Evolutionary conservation across 179 eudicot genomes (phyloP), one percentile per base, ranked within the genome.

Genomic region (Silene noctiflora): DNA sequence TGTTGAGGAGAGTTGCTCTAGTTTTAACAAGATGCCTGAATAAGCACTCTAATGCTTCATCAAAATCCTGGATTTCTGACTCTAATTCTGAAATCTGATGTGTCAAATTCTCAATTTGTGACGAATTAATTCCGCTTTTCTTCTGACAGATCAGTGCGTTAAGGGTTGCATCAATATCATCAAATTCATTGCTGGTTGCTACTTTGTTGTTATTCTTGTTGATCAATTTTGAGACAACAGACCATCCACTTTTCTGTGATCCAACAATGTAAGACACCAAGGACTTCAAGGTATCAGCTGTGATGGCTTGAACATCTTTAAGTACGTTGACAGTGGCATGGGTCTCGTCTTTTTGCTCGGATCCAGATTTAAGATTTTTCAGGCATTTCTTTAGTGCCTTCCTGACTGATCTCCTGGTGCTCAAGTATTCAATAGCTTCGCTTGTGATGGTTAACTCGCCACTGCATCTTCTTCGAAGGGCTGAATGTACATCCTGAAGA

Each of bases 1-100:
- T 78, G 71, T 87, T 85, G 64, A 87, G 88, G 51, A 85, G 85
- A 71, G 84, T 81, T 44, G 84, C 82, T 82, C 88, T 79, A 46
- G 88, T 75, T 76, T 78, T 83, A 20, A 87, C 78, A 22, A 85
- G 65, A 77, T 76, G 83, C 82, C 68, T 64, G 31, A 64, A 64
- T 42, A 64, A 14, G n/a, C 39, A 64, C 39, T 25, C 68, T 25
- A 64, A 64, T 64, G 68, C n/a, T 64, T 64, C 68, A 27, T 64
- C 68, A 13, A 64, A 39, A 31, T 77, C 86, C 71, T 85, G 79
- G 42, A 87, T 73, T 69, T 76, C 78, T 3, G 76, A 75, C 70
- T 87, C 88, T 29, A 85, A 27, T 70, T 79, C 56, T 29, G 48
- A 65, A 39, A 78, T 71, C 48, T 72, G 78, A 25, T 46, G 61